Evolutionary conservation across 768 basidiomycete species (phyloP).

Genomic region (Russula griseocarnosa): DNA sequence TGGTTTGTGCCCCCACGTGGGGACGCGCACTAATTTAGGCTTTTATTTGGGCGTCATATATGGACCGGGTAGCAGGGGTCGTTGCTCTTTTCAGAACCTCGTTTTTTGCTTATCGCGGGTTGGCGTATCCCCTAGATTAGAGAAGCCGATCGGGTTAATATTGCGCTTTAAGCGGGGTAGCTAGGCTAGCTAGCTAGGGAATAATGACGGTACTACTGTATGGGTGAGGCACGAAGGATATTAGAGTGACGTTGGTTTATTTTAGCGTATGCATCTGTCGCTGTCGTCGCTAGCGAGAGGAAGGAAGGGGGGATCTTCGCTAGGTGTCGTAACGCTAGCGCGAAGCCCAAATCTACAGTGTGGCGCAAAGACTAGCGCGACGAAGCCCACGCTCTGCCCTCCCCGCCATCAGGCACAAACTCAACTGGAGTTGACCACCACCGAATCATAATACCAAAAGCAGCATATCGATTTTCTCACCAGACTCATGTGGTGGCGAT

Average conservation of each 20-base stretch:
- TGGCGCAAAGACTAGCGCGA: conserved; percentile 5
- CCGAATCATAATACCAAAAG: background rate
- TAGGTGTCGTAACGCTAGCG: background rate
- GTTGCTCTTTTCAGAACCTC: background rate
- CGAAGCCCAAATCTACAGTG: background rate
- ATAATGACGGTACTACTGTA: background rate
- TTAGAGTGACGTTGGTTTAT: conserved; percentile 10
- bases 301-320: conserved; percentile 5
- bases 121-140: background rate
- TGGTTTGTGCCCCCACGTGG: conserved; percentile 7
- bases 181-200: conserved; percentile 21
- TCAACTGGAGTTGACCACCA: background rate
- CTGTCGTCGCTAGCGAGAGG: background rate
- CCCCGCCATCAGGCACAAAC: conserved; percentile 16
- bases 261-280: background rate
- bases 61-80: background rate
- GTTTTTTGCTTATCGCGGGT: background rate
- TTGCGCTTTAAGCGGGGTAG: background rate
- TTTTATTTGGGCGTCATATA: conserved; percentile 3
- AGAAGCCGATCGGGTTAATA: background rate
- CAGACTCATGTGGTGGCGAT: background rate
- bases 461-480: background rate
- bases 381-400: background rate
- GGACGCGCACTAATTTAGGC: conserved; percentile 10
- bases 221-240: background rate